Evolutionary conservation across 176 grass and related monocot species (phyloP).

Genomic region (Hordeum vulgare): DNA sequence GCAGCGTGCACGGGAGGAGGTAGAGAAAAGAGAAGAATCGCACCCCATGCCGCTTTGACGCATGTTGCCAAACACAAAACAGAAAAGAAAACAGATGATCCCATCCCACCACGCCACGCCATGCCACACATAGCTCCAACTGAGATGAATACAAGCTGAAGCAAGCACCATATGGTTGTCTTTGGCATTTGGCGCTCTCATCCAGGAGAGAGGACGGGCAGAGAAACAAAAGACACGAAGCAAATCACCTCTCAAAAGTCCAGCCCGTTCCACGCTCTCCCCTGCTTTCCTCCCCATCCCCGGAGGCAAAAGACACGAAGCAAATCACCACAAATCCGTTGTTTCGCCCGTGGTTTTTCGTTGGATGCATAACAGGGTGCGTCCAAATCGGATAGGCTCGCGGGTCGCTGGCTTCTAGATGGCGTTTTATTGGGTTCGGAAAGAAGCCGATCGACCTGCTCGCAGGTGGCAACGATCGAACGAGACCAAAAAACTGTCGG

Average conservation of each 20-base stretch:
- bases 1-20: neutral
- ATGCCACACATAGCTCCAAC: neutral
- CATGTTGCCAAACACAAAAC: neutral
- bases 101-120: neutral
- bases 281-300: neutral
- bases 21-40: neutral
- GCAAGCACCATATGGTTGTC: neutral
- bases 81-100: neutral
- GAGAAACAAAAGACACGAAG: too few species aligned
- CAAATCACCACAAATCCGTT: neutral
- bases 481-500: neutral
- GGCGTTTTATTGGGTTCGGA: neutral
- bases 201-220: neutral
- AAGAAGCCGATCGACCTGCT: neutral
- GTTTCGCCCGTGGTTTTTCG: neutral
- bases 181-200: neutral
- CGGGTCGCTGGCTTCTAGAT: neutral
- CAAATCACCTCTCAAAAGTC: too few species aligned
- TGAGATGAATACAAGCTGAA: neutral
- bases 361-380: neutral
- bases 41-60: neutral
- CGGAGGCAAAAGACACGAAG: neutral
- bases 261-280: too few species aligned
- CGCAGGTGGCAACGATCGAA: neutral
- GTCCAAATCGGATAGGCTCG: neutral